Percentiles rank a stretch among this genome's conserved stretches.
Conservation (phyloP, 257 asterid genomes). For the Dorcoceras hygrometricum region DNA sequence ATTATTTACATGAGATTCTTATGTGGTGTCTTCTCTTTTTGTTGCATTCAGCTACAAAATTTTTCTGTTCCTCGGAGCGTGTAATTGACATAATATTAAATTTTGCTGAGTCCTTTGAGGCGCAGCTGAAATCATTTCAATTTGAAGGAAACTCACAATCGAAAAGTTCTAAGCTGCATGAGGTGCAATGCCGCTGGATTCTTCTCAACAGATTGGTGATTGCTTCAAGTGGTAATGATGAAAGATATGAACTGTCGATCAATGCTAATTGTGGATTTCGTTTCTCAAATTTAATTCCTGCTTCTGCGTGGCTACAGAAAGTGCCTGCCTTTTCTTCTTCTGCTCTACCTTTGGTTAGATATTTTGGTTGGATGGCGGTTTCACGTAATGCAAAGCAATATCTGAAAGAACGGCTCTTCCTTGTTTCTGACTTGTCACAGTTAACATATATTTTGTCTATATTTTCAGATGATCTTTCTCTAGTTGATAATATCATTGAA, state of each 20-base stretch:
- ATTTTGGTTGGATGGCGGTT: slow-evolving; percentile 95
- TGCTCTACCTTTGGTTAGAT: slow-evolving; percentile 73
- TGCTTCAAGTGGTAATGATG: slow-evolving; percentile 90
- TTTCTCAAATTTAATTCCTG: slow-evolving; percentile 81
- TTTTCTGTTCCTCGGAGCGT: slow-evolving; percentile 64
- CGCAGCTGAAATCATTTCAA: slow-evolving; percentile 45
- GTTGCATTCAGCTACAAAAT: slow-evolving; percentile 85
- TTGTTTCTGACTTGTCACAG: slow-evolving; percentile 77
- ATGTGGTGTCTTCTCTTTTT: slow-evolving; percentile 84
- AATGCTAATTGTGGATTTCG: slow-evolving; percentile 58
- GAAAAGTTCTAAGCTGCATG: slow-evolving; percentile 52
- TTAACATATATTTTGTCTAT: slow-evolving; percentile 63
- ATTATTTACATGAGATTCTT: slow-evolving; percentile 76
- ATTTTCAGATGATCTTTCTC: slow-evolving; percentile 86
- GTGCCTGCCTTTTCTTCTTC: slow-evolving; percentile 70
- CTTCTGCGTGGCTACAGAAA: slow-evolving; percentile 76
- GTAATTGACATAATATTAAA: slow-evolving; percentile 77
- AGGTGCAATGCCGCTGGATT: slow-evolving; percentile 67
- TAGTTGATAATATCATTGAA: slow-evolving; percentile 44
- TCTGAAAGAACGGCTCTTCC: slow-evolving; percentile 80
- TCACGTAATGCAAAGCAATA: slow-evolving; percentile 83
- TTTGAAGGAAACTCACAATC: slow-evolving; percentile 52
- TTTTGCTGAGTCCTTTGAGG: slow-evolving; percentile 63
- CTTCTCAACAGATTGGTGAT: slow-evolving; percentile 77
- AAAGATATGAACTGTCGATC: slow-evolving; percentile 46